Evolutionary conservation across 495 filamentous ascomycete genomes (phyloP).

Genomic region (Massariosphaeria phaeospora): DNA sequence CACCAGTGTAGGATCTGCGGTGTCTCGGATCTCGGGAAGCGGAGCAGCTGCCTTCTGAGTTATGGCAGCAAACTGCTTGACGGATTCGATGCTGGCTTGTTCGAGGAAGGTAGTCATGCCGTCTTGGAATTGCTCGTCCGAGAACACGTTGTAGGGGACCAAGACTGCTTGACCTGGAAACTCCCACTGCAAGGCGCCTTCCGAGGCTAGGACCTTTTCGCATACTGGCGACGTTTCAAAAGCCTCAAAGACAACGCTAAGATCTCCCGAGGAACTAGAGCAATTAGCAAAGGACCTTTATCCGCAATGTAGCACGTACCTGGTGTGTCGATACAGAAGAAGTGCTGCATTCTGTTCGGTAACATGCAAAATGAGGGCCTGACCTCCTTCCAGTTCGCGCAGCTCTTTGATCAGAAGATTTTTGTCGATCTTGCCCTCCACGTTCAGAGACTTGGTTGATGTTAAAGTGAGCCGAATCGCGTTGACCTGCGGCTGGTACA

Average conservation of each 20-base stretch:
- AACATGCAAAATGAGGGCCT: constrained; percentile 24
- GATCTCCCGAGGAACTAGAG: neutral
- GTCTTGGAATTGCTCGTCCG: constrained; percentile 45
- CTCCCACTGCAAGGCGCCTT: constrained; percentile 47
- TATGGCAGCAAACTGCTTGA: constrained; percentile 50
- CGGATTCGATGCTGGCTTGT: constrained; percentile 52
- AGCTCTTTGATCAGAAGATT: constrained; percentile 3
- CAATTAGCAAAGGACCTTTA: neutral
- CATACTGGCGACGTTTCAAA: constrained; percentile 54
- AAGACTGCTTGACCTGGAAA: constrained; percentile 44
- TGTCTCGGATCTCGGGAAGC: constrained; percentile 52
- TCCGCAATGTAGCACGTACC: constrained; percentile 15
- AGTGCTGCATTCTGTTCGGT: constrained; percentile 26
- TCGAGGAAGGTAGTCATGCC: constrained; percentile 53
- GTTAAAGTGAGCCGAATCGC: neutral
- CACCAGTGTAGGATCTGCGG: constrained; percentile 50
- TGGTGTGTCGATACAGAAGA: constrained; percentile 1
- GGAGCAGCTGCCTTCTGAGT: constrained; percentile 48
- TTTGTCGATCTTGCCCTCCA: constrained; percentile 17
- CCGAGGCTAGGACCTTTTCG: constrained; percentile 44
- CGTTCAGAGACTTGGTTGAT: neutral
- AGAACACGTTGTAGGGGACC: constrained; percentile 40
- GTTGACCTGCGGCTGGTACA: neutral
- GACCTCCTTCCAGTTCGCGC: neutral
- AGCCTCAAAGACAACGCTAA: constrained; percentile 47